Conservation (phyloP, 805 yeast species). For the Ogataea parapolymorpha region DNA sequence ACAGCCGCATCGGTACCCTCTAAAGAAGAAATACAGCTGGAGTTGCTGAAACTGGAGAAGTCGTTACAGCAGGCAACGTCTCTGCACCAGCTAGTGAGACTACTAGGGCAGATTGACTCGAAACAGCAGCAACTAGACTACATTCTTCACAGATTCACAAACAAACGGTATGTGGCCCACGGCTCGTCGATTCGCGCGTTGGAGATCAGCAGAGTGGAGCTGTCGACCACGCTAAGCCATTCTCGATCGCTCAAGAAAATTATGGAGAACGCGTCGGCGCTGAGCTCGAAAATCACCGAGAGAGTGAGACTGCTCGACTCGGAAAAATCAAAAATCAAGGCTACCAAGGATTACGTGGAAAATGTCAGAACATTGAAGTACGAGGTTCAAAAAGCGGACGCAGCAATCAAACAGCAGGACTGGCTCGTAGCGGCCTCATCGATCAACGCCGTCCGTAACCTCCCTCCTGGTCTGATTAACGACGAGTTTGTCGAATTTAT, state of each 20-base stretch:
- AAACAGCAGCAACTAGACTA: slow-evolving; percentile 27
- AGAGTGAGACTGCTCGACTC: slow-evolving; percentile 66
- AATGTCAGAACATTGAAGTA: slow-evolving; percentile 64
- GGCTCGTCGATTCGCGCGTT: slow-evolving; percentile 40
- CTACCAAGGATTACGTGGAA: slow-evolving; percentile 61
- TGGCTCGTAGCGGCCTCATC: slow-evolving; percentile 79
- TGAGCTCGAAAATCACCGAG: slow-evolving; percentile 65
- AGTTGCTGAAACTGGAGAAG: slow-evolving; percentile 20
- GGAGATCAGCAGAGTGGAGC: slow-evolving; percentile 59
- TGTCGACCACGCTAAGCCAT: slow-evolving; percentile 55
- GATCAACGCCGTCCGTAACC: slow-evolving; percentile 46
- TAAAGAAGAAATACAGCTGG: slow-evolving; percentile 21
- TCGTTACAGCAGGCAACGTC: slow-evolving; percentile 24
- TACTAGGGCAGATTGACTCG: slow-evolving; percentile 23
- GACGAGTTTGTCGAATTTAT: slow-evolving; percentile 75
- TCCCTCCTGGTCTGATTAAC: slow-evolving; percentile 51
- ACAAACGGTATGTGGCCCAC: slow-evolving; percentile 36
- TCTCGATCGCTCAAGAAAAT: slow-evolving; percentile 55
- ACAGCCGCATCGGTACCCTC: slow-evolving; percentile 14
- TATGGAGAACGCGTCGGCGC: slow-evolving; percentile 57
- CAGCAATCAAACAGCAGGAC: slow-evolving; percentile 63
- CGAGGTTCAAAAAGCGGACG: slow-evolving; percentile 60
- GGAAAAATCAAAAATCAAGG: slow-evolving; percentile 62
- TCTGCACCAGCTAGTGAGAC: slow-evolving; percentile 23
- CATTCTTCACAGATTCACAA: slow-evolving; percentile 18